Evolutionary conservation across 2,329 filamentous ascomycete species (phyloP).

Genomic region (Aspergillus pseudoviridinutans): DNA sequence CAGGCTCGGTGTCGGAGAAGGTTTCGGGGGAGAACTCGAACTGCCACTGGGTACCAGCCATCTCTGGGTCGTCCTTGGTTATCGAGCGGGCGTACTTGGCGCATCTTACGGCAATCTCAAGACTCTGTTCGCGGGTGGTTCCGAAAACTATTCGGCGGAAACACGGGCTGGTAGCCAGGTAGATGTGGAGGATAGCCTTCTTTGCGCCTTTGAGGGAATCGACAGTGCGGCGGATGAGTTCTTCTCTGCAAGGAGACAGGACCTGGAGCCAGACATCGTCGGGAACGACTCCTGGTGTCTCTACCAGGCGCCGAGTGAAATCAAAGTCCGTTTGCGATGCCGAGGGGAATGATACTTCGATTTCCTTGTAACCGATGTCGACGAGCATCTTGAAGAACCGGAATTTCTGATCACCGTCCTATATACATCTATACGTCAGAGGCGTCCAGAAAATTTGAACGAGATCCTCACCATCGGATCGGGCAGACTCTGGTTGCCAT

Average conservation of each 20-base stretch:
- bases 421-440: slow-evolving; percentile 2
- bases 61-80: slow-evolving; percentile 70
- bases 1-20: slow-evolving; percentile 85
- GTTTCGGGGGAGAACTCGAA: slow-evolving; percentile 52
- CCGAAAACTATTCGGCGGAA: slow-evolving; percentile 90
- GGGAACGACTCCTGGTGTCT: slow-evolving; percentile 76
- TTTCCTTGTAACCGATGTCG: slow-evolving; percentile 93
- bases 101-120: slow-evolving; percentile 80
- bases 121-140: slow-evolving; percentile 75
- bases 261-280: slow-evolving; percentile 92
- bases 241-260: slow-evolving; percentile 83
- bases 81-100: slow-evolving; percentile 81
- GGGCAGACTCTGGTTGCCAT: slow-evolving; percentile 90
- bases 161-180: slow-evolving; percentile 92
- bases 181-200: slow-evolving; percentile 92
- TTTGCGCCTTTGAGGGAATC: slow-evolving; percentile 85
- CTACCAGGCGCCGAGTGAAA: slow-evolving; percentile 81
- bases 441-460: background rate
- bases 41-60: slow-evolving; percentile 54
- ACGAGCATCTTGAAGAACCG: slow-evolving; percentile 91
- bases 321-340: slow-evolving; percentile 95
- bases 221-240: slow-evolving; percentile 85
- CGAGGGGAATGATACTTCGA: slow-evolving; percentile 92
- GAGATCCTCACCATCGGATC: slow-evolving; percentile 74
- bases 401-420: slow-evolving; percentile 95